Evolutionary conservation across 2,329 filamentous ascomycete species (phyloP), one percentile per base, ranked within the genome.

Genomic region (Teratosphaeria destructans): DNA sequence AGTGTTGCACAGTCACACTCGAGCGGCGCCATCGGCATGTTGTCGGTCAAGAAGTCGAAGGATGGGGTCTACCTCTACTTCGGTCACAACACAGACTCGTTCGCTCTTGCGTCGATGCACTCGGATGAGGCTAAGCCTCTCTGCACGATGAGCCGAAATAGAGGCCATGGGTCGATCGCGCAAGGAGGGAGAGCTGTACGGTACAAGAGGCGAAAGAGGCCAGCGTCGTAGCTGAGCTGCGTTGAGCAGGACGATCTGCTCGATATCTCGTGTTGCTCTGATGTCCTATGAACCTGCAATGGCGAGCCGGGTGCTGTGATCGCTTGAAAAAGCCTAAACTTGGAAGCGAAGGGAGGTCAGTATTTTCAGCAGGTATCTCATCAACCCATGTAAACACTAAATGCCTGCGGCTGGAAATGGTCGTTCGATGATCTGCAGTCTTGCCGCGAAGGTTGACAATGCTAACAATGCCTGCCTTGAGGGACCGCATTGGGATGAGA

Each of bases 61-160:
- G 80, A 83, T 26, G 91, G 90, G 1, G 85, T 90, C 64, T 90
- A 88, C 70, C 82, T 99, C 57, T 93, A 93, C 74, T 99, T 95
- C 76, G 92, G 88, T 1, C 94, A 99, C 78, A 99, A 97, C 70
- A 99, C 94, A 0, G 93, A 97, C 72, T 87, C 84, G 1, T 87
- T 88, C 69, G 83, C 92, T 5, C 76, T 99, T 57, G 90, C 91
- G 1, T 95, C 90, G 3, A 95, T 97, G 89, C 84, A 87, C 43
- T 88, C 87, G 1, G 82, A 84, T 29, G 92, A 97, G 65, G 79
- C 78, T 54, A 83, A 83, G 58, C 90, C 94, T 0, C 77, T 84
- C 37, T 94, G 88, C 65, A 88, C 93, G 60, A 96, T 99, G 91
- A 96, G 91, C 62, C 86, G 94, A 57, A 86, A 79, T 66, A 78